A percentile compares a stretch with the other conserved stretches of the same genome.
These are phyloP conservation scores for Fusarium anguioides DNA, from an alignment of 2,329 filamentous ascomycete genomes.

Conservation along the genomic window DNA sequence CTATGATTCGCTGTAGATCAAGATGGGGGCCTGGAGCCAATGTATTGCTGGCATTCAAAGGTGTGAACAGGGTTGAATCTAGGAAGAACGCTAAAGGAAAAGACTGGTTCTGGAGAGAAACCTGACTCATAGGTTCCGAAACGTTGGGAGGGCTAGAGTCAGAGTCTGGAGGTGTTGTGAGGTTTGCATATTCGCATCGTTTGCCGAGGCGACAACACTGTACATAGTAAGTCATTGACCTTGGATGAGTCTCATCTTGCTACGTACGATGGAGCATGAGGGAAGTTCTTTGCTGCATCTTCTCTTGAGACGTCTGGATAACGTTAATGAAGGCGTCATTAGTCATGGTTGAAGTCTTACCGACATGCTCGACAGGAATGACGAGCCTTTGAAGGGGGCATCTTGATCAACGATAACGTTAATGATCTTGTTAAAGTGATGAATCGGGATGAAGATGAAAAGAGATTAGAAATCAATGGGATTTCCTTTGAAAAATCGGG, in stretches of 20 bases:
- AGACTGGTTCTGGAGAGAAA: not conserved
- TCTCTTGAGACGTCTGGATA: conserved; percentile 4
- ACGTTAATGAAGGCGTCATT: not conserved
- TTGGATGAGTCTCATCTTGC: not conserved
- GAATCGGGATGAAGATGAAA: not conserved
- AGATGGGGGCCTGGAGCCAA: not conserved
- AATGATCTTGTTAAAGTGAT: no score
- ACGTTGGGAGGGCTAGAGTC: not conserved
- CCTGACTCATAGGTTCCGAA: not conserved
- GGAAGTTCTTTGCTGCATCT: conserved; percentile 11
- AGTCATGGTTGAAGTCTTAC: not conserved
- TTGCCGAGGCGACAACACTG: conserved; percentile 6
- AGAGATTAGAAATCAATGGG: not conserved
- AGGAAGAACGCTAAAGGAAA: conserved; percentile 8
- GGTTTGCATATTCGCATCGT: conserved; percentile 4
- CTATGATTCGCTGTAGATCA: not conserved
- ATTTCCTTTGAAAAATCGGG: not conserved
- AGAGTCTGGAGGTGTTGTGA: not conserved
- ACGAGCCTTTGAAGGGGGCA: not conserved
- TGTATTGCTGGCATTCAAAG: conserved; percentile 1
- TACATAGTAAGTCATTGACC: not conserved
- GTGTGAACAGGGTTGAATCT: conserved; percentile 1
- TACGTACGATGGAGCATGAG: conserved; percentile 1
- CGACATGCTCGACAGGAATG: conserved; percentile 6
- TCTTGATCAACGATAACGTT: not conserved